Conservation (phyloP, 495 filamentous ascomycete species). For the Penicillium coprophilum region DNA sequence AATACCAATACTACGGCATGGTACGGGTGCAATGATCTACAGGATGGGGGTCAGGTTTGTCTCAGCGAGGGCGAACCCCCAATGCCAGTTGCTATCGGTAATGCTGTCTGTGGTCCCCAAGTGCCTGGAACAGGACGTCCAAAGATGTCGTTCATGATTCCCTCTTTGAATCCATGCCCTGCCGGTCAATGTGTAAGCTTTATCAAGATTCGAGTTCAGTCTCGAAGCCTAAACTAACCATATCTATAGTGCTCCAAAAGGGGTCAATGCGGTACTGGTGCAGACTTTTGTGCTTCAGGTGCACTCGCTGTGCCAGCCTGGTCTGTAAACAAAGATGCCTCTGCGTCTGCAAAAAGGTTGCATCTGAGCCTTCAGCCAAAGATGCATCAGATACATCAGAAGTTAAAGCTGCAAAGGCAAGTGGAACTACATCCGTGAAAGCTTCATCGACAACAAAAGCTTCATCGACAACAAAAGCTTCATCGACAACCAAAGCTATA, state of each 20-base stretch:
- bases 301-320: too few relatives aligned
- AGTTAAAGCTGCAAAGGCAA: not conserved
- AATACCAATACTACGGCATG: slow-evolving; percentile 14
- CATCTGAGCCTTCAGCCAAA: too few relatives aligned
- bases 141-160: not conserved
- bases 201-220: not conserved
- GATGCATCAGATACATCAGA: too few relatives aligned
- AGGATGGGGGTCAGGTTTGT: slow-evolving; percentile 17
- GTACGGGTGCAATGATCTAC: slow-evolving; percentile 12
- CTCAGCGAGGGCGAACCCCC: slow-evolving; percentile 13
- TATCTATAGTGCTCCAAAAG: slow-evolving; percentile 5
- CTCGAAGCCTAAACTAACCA: not conserved
- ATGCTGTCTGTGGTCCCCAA: slow-evolving; percentile 22
- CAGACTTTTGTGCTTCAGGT: slow-evolving; percentile 11
- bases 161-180: slow-evolving; percentile 20
- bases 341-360: too few relatives aligned
- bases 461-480: not conserved
- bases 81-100: slow-evolving; percentile 18
- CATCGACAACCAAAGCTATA: too few relatives aligned
- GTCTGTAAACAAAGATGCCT: too few relatives aligned
- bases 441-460: not conserved
- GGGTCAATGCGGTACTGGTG: slow-evolving; percentile 14
- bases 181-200: slow-evolving; percentile 19
- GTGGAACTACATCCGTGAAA: not conserved
- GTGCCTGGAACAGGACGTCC: slow-evolving; percentile 20